Evolutionary conservation across 306 rosid species (phyloP).

Genomic region (Senna siamea): DNA sequence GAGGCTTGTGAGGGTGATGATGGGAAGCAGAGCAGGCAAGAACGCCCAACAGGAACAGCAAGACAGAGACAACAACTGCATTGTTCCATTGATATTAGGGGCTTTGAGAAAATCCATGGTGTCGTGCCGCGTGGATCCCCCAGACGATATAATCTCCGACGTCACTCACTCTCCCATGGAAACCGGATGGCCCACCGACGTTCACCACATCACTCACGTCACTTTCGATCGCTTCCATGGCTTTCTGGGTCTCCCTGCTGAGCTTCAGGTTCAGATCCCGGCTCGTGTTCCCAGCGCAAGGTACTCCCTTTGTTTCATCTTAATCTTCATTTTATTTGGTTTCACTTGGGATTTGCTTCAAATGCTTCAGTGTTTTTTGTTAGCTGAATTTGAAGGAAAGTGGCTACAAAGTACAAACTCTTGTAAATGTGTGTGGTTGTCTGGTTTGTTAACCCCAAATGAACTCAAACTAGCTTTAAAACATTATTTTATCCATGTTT

Average conservation of each 20-base stretch:
- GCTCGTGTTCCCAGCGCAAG: conserved; percentile 97
- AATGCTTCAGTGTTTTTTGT: too few species aligned
- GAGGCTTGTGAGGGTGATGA: conserved; percentile 34
- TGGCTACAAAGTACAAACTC: too few species aligned
- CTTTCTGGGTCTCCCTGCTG: conserved; percentile 86
- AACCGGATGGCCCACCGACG: conserved; percentile 94
- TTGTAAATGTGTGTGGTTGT: too few species aligned
- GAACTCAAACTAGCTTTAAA: too few species aligned
- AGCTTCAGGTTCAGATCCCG: conserved; percentile 82
- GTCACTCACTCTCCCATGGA: conserved; percentile 72
- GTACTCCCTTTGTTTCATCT: conserved; percentile 34
- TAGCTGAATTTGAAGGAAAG: too few species aligned
- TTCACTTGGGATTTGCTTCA: too few species aligned
- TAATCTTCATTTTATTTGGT: neutral
- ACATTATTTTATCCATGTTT: too few species aligned
- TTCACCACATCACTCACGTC: conserved; percentile 81
- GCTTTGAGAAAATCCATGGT: conserved; percentile 93
- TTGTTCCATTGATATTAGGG: conserved; percentile 58
- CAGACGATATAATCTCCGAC: too few species aligned
- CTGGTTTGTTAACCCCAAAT: too few species aligned
- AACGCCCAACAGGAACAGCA: conserved; percentile 47
- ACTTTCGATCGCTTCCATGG: conserved; percentile 96
- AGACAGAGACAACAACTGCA: conserved; percentile 71
- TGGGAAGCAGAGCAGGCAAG: conserved; percentile 37
- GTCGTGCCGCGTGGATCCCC: conserved; percentile 76